Base-by-base conservation (phyloP, 1,284 basidiomycete genomes). In the Tetrapyrgos nigripes region DNA sequence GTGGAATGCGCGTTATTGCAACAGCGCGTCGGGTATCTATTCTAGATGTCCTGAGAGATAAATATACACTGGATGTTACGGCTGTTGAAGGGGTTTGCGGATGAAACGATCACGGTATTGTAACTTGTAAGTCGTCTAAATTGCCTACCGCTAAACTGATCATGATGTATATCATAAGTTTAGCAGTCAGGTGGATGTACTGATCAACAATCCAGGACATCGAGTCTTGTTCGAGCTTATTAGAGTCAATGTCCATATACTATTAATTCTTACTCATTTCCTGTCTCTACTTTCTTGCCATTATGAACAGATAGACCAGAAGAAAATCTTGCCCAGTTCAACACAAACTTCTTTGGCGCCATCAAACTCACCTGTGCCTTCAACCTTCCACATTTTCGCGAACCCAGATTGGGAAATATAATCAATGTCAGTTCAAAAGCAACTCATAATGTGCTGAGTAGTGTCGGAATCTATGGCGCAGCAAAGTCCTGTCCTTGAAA, bases 131-230 rank as follows among this genome's bases (percentile, higher is more conserved):
- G 13, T 33, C 9, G 54, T 4, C 10, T 29, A 24, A 13, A 19
- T 17, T 13, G 2, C 3, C 19, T 6, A 19, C 9, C 14, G 1
- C 21, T 5, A 24, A 43, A 17, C 17, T 21, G 19, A 43, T 26
- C 23, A 23, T 24, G 6, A n/a, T 47, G n/a, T n/a, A n/a, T 13
- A 10, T 31, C 57, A n/a, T n/a, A n/a, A n/a, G n/a, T n/a, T n/a
- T n/a, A 67, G 64, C 52, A 62, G 65, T 1, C 62, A 64, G 28
- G 50, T 67, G 3, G 63, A 63, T 52, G 58, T 58, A 31, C 58
- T 66, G 11, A 50, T 66, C 17, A 67, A 67, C 55, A 67, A 67
- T 23, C 64, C 66, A 17, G 63, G 66, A 6, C 64, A 59, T 27
- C n/a, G n/a, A n/a, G n/a, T n/a, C n/a, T n/a, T n/a, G n/a, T n/a